Base-by-base conservation (phyloP, 345 rosid species). In the Carallia pectinifolia region DNA sequence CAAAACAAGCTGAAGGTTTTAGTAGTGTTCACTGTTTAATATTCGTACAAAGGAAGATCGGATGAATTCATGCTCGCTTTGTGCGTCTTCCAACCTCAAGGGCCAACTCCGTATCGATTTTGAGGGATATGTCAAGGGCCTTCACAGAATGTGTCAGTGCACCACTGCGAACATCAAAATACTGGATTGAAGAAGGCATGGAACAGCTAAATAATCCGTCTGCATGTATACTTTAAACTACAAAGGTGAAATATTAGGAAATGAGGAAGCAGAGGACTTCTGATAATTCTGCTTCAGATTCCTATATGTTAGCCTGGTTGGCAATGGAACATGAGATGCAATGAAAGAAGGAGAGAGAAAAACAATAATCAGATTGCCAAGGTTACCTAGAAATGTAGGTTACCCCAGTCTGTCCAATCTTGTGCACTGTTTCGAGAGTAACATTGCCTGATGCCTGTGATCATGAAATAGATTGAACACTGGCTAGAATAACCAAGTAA, bases 321-420 rank as follows among this genome's bases (percentile, higher is more conserved):
- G 27, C 40, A 18, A 58, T 9, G n/a, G 15, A 59, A 68, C 17
- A 7, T 36, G 6, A 52, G 19, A 29, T 50, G 47, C 30, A 31
- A 30, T 19, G 31, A 2, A 27, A 44, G 31, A 30, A 1, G 59
- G 15, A 53, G 29, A 23, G 9, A 12, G 27, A 9, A 62, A 40
- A 31, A 18, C 13, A 6, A 38, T 34, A 12, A 47, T 44, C 16
- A 55, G 64, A 48, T 39, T 54, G 31, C 8, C 31, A 53, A 29
- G 58, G 12, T 80, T 83, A 86, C 97, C 98, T 90, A 58, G 97
- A 92, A 73, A 95, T 87, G 88, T 81, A 90, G 78, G 97, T 86
- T 58, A 95, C 99, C 66, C 98, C 98, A 58, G 96, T 90, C 76
- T 87, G 92, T 76, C 99, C 97, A 53, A 95, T 95, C 81, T 90